Conservation (phyloP, 495 filamentous ascomycete species). For the Hypomontagnella submonticulosa region DNA sequence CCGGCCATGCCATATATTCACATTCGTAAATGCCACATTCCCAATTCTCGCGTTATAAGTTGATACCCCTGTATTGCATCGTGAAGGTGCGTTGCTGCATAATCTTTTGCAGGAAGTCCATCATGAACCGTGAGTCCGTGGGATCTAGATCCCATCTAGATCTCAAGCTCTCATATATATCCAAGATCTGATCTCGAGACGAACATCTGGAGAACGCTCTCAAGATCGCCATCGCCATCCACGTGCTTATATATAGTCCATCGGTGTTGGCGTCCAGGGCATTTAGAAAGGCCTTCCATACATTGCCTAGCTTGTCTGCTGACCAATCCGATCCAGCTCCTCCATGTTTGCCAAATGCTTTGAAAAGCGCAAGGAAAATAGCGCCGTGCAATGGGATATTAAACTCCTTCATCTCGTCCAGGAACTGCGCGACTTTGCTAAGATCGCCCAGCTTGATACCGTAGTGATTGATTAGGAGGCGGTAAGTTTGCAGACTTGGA, state of each 20-base stretch:
- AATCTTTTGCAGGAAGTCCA: slow-evolving; percentile 43
- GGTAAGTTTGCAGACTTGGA: slow-evolving; percentile 72
- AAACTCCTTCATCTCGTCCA: slow-evolving; percentile 73
- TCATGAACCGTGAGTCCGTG: slow-evolving; percentile 52
- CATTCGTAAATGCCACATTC: slow-evolving; percentile 8
- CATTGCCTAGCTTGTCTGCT: slow-evolving; percentile 63
- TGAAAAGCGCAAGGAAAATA: slow-evolving; percentile 75
- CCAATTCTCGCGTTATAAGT: slow-evolving; percentile 4
- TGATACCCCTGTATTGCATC: neutral
- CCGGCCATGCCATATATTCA: slow-evolving; percentile 4
- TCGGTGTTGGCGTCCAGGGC: slow-evolving; percentile 52
- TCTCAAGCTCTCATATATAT: slow-evolving; percentile 55
- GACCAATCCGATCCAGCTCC: slow-evolving; percentile 74
- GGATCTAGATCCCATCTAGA: slow-evolving; percentile 50
- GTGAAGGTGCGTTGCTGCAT: slow-evolving; percentile 18
- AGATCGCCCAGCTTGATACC: slow-evolving; percentile 66
- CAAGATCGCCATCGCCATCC: slow-evolving; percentile 61
- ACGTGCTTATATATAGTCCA: slow-evolving; percentile 58
- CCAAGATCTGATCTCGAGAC: slow-evolving; percentile 49
- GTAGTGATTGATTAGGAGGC: slow-evolving; percentile 69
- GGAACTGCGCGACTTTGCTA: slow-evolving; percentile 62
- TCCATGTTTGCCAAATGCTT: slow-evolving; percentile 79
- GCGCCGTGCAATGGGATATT: slow-evolving; percentile 67
- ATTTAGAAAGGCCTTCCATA: slow-evolving; percentile 57
- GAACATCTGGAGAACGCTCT: slow-evolving; percentile 59